phyloP scores from a whole-genome alignment of 179 eudicot genomes.

The Sideroxylon spinosum region DNA sequence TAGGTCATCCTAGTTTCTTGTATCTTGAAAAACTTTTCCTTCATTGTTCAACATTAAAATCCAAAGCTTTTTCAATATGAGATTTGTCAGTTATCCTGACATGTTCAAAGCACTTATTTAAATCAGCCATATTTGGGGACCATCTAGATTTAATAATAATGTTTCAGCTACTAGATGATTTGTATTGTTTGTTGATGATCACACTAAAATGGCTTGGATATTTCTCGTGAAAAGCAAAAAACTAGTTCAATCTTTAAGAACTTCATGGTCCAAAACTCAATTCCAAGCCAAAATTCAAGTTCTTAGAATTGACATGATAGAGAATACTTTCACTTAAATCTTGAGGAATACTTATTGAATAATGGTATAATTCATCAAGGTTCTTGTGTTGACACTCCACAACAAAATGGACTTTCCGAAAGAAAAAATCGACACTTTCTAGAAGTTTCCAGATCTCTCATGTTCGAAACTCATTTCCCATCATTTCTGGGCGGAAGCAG shows the following conservation, averaged over 20 bases:
- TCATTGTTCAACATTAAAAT: not conserved
- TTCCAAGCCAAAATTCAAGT: slow-evolving; percentile 7
- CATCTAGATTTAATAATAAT: not conserved
- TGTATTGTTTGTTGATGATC: not conserved
- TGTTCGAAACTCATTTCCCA: slow-evolving; percentile 1
- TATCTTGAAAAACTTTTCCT: slow-evolving; percentile 7
- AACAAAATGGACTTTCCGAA: slow-evolving; percentile 7
- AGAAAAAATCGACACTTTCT: slow-evolving; percentile 8
- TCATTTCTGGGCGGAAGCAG: slow-evolving; percentile 2
- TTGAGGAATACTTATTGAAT: not conserved
- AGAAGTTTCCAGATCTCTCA: not conserved
- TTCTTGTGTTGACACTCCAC: slow-evolving; percentile 13
- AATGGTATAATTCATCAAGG: slow-evolving; percentile 9
- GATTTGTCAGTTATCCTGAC: not conserved
- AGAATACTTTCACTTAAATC: not conserved
- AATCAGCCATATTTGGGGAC: not conserved
- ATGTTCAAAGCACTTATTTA: not conserved
- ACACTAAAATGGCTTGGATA: not conserved
- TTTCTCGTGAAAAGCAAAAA: not conserved
- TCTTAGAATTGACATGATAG: not conserved
- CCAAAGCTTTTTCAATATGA: not conserved
- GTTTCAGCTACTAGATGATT: not conserved
- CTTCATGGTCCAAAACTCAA: slow-evolving; percentile 1
- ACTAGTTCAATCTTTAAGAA: not conserved
- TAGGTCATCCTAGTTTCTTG: not conserved